Evolutionary conservation across 129 eudicot genomes (phyloP), one percentile per base, ranked within the genome.

Genomic region (Kitagawia praeruptora): DNA sequence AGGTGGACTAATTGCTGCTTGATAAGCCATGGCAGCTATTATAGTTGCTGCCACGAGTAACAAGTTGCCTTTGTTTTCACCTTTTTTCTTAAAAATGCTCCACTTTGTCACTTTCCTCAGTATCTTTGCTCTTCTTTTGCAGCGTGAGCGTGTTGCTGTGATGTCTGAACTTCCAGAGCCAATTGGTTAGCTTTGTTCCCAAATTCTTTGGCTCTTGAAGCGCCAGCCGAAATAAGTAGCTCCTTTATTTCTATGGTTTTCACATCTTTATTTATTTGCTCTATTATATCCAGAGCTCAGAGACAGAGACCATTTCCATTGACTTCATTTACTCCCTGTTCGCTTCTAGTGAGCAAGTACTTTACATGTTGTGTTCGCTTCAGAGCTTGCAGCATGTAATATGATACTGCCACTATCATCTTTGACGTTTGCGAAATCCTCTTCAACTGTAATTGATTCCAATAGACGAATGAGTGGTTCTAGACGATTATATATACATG

Each of bases 331-430:
- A 70, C 82, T 12, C 15, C 38, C 10, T 34, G 45, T 15, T 49
- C 38, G 5, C 8, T 70, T 75, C 66, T 75, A 1, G 41, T 19
- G 41, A 79, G 48, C 48, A 79, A 12, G 34, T 69, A 70, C 13
- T 72, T 79, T 31, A 79, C 19, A 2, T 40, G 39, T 31, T 80
- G 71, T 39, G 21, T 48, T 48, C 21, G 54, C 54, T 15, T 48
- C 19, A 15, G 31, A 58, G 86, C 83, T 38, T 6, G 93, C 91
- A 53, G 84, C 23, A 46, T 87, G 91, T 49, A 89, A 61, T 18
- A 85, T 64, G 5, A 79, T 85, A 80, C 85, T 80, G 2, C 89
- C 93, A 80, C 80, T 77, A 54, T 38, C 58, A 80, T 89, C 91
- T 72, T 82, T 80, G n/a, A 70, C 63, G 58, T 83, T 82, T 9